Percentiles rank a stretch among this genome's conserved stretches.
Evolutionary conservation across 768 basidiomycete genomes (phyloP).

Genomic region (Plicaturopsis crispa): DNA sequence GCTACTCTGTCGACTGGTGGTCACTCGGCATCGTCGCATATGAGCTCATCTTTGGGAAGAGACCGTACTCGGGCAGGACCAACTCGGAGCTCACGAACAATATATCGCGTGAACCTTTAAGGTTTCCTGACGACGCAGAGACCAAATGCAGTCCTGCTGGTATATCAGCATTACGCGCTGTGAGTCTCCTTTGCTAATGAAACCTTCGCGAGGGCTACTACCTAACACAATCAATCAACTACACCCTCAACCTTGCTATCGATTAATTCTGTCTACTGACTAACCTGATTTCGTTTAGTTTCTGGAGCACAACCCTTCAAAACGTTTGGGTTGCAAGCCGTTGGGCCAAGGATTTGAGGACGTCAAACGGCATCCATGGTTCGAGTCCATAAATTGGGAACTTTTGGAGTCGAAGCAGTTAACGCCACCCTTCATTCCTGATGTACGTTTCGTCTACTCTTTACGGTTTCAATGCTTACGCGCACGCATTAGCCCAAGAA

Average conservation of each 20-base stretch:
- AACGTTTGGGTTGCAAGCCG: slow-evolving; percentile 80
- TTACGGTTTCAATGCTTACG: slow-evolving; percentile 8
- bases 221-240: too few species aligned
- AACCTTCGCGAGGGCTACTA: too few species aligned
- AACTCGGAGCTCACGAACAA: slow-evolving; percentile 90
- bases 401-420: slow-evolving; percentile 71
- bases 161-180: slow-evolving; percentile 72
- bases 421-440: slow-evolving; percentile 82
- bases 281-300: slow-evolving; percentile 58
- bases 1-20: slow-evolving; percentile 95
- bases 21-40: slow-evolving; percentile 90
- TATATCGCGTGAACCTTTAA: slow-evolving; percentile 79
- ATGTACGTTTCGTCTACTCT: slow-evolving; percentile 38
- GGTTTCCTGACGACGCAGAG: slow-evolving; percentile 88
- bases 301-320: slow-evolving; percentile 76
- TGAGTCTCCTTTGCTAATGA: too few species aligned
- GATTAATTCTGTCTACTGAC: too few species aligned
- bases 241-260: too few species aligned
- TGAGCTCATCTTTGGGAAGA: slow-evolving; percentile 85
- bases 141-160: slow-evolving; percentile 71
- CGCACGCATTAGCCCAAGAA: slow-evolving; percentile 73
- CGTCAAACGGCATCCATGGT: slow-evolving; percentile 79
- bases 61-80: slow-evolving; percentile 89
- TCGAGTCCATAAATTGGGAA: slow-evolving; percentile 84
- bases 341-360: slow-evolving; percentile 76